These are phyloP conservation scores for Cordyceps javanica DNA, from an alignment of 2,329 filamentous ascomycete genomes.

Conservation along the genomic window DNA sequence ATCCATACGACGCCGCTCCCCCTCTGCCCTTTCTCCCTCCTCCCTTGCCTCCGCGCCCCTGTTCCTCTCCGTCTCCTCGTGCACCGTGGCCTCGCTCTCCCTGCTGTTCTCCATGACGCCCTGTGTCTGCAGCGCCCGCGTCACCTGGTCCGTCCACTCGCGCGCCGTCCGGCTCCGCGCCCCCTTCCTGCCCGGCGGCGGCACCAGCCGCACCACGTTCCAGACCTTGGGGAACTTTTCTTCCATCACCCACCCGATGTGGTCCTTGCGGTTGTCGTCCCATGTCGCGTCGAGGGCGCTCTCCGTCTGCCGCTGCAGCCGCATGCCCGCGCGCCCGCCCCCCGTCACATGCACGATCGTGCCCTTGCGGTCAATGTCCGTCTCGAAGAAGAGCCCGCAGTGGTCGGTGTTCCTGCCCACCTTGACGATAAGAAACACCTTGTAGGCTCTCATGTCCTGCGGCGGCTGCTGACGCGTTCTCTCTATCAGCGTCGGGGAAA, in stretches of 20 bases:
- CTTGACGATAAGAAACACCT: background rate
- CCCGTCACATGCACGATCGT: background rate
- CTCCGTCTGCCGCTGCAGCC: background rate
- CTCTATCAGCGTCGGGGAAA: background rate
- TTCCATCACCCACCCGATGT: background rate
- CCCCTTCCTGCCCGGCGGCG: background rate
- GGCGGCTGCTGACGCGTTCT: background rate
- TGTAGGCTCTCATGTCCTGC: slow-evolving; percentile 1
- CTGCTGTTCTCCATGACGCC: slow-evolving; percentile 2
- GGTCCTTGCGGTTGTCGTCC: slow-evolving; percentile 3
- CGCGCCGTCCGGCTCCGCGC: background rate
- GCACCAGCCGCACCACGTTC: background rate
- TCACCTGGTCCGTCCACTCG: background rate
- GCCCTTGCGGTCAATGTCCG: background rate
- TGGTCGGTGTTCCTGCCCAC: background rate
- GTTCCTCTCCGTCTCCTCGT: background rate
- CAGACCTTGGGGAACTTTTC: background rate
- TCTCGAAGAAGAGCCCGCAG: slow-evolving; percentile 10
- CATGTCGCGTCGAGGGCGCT: background rate
- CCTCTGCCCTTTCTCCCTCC: background rate
- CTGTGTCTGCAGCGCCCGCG: background rate
- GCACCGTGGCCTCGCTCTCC: background rate
- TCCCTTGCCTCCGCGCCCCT: background rate
- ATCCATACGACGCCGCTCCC: too few relatives aligned
- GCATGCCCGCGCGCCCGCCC: background rate